Conservation (phyloP, 192 early-diverging fungal genomes). For the Podila horticola region DNA sequence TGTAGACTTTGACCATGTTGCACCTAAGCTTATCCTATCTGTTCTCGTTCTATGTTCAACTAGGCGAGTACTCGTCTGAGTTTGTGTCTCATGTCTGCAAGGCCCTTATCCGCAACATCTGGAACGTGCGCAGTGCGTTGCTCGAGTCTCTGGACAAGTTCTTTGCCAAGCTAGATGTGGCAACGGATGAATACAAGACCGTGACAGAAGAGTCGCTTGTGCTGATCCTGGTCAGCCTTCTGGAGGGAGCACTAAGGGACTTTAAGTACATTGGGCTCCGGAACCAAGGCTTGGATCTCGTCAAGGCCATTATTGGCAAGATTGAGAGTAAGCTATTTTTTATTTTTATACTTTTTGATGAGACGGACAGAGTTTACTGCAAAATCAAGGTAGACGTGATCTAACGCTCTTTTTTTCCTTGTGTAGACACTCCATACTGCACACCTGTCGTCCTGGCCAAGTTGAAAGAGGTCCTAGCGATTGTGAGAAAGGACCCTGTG, state of each 20-base stretch:
- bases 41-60: too few species aligned
- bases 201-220: conserved; percentile 32
- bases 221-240: conserved; percentile 54
- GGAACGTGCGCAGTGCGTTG: conserved; percentile 84
- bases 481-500: conserved; percentile 52
- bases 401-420: not conserved
- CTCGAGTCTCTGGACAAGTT: conserved; percentile 73
- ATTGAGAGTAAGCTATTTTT: conserved; percentile 44
- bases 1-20: conserved; percentile 5
- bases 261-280: conserved; percentile 73
- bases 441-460: conserved; percentile 13
- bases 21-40: not conserved
- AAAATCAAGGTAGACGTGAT: too few species aligned
- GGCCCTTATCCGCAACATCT: conserved; percentile 73
- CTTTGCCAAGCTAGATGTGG: conserved; percentile 48
- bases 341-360: not conserved
- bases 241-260: conserved; percentile 60
- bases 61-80: conserved; percentile 54
- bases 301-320: conserved; percentile 51
- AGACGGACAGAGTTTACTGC: too few species aligned
- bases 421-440: conserved; percentile 16
- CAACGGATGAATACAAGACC: not conserved
- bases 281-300: conserved; percentile 61
- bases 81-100: conserved; percentile 58
- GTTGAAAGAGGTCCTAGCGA: conserved; percentile 11